Conservation (phyloP, 2,329 filamentous ascomycete species). For the Cyclaneusma minus region DNA sequence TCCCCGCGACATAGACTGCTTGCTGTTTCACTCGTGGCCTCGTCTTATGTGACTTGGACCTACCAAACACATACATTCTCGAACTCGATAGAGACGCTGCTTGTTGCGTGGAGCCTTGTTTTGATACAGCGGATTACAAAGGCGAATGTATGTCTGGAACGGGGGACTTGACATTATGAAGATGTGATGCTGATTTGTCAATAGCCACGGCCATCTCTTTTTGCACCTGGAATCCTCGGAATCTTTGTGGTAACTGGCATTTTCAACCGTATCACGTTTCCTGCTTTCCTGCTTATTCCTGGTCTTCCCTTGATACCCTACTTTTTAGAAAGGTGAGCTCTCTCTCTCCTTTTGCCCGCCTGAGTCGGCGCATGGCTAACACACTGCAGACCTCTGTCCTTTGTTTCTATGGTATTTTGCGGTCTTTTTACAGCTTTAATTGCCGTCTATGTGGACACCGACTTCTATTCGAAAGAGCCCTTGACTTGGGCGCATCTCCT, state of each 20-base stretch:
- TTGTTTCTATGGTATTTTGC: conserved; percentile 48
- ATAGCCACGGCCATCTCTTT: conserved; percentile 58
- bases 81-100: conserved; percentile 87
- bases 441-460: conserved; percentile 71
- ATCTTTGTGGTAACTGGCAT: conserved; percentile 71
- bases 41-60: conserved; percentile 97
- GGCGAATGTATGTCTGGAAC: conserved; percentile 43
- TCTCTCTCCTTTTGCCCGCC: conserved; percentile 1
- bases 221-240: conserved; percentile 65
- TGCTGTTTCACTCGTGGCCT: conserved; percentile 74
- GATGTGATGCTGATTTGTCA: conserved; percentile 2
- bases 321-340: conserved; percentile 59
- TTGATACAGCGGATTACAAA: conserved; percentile 75
- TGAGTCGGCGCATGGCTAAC: conserved; percentile 3
- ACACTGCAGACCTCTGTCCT: conserved; percentile 34
- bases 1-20: conserved; percentile 55
- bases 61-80: conserved; percentile 98
- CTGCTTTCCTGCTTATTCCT: conserved; percentile 78
- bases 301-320: conserved; percentile 71
- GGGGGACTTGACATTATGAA: neutral
- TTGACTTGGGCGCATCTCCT: conserved; percentile 51
- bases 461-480: conserved; percentile 56
- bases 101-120: conserved; percentile 87
- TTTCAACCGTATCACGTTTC: conserved; percentile 96
- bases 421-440: conserved; percentile 52